A percentile compares a stretch with the other conserved stretches of the same genome.
phyloP scores from a whole-genome alignment of 352 stramenopile genomes.

The Globisporangium splendens region DNA sequence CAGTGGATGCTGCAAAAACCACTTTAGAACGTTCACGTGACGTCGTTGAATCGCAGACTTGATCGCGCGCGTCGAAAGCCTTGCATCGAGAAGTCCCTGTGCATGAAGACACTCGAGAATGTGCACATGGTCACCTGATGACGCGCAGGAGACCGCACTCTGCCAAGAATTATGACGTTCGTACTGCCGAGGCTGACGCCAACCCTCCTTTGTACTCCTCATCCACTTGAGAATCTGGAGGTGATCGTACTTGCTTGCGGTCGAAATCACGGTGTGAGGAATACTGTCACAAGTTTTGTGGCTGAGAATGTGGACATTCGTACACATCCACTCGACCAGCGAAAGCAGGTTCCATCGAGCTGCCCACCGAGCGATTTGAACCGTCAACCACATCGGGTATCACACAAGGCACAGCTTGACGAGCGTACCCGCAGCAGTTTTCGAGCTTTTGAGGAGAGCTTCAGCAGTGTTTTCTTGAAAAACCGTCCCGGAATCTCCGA shows the following conservation, averaged over 20 bases:
- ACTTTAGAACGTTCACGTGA: too few relatives aligned
- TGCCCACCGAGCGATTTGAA: conserved; percentile 1
- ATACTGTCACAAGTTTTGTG: not conserved
- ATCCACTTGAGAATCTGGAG: conserved; percentile 4
- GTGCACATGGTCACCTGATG: not conserved
- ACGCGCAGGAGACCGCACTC: conserved; percentile 1
- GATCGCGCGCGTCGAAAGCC: too few relatives aligned
- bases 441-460: too few relatives aligned
- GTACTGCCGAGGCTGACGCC: not conserved
- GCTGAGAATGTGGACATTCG: not conserved
- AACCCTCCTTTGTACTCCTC: not conserved
- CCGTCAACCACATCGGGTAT: not conserved
- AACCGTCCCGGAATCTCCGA: too few relatives aligned
- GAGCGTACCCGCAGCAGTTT: too few relatives aligned
- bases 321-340: not conserved
- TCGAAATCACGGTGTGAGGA: conserved; percentile 1
- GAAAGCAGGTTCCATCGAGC: not conserved
- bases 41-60: too few relatives aligned
- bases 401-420: too few relatives aligned
- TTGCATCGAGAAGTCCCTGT: not conserved
- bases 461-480: too few relatives aligned
- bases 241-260: not conserved
- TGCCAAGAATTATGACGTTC: not conserved
- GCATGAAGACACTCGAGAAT: not conserved
- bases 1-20: too few relatives aligned